These are phyloP conservation scores for Plasmodium falciparum DNA, from an alignment of 169 alveolate genomes.

Conservation along the genomic window DNA sequence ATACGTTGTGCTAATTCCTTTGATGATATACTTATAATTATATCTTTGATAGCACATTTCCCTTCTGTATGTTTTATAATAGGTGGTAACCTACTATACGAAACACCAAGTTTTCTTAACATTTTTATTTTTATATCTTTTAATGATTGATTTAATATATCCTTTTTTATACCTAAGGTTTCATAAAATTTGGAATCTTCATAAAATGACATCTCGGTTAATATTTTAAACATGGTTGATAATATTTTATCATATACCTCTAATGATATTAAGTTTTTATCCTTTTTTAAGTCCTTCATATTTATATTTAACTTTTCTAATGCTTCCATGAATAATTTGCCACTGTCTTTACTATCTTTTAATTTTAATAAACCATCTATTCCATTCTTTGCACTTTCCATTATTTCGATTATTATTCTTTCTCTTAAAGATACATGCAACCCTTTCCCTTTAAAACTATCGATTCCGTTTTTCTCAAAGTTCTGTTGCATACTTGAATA, in stretches of 20 bases:
- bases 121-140: conserved; percentile 41
- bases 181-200: conserved; percentile 28
- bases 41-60: conserved; percentile 19
- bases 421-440: conserved; percentile 28
- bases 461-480: not conserved
- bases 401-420: conserved; percentile 33
- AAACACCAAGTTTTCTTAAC: conserved; percentile 45
- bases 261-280: conserved; percentile 5
- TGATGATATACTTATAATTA: conserved; percentile 49
- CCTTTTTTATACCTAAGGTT: conserved; percentile 31
- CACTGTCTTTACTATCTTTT: not conserved
- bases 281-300: not conserved
- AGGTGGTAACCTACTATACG: conserved; percentile 55
- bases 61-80: conserved; percentile 20
- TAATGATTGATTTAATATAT: conserved; percentile 29
- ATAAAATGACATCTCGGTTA: conserved; percentile 54
- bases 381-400: conserved; percentile 37
- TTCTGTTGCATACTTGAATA: not conserved
- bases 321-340: conserved; percentile 19
- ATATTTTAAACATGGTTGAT: conserved; percentile 53
- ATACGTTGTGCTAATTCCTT: conserved; percentile 62
- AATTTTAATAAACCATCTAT: conserved; percentile 18
- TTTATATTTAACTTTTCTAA: conserved; percentile 15
- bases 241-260: conserved; percentile 49
- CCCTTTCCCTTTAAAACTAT: conserved; percentile 4